Evolutionary conservation across 805 yeast species (phyloP).

Genomic region (Schizosaccharomyces octosporus): DNA sequence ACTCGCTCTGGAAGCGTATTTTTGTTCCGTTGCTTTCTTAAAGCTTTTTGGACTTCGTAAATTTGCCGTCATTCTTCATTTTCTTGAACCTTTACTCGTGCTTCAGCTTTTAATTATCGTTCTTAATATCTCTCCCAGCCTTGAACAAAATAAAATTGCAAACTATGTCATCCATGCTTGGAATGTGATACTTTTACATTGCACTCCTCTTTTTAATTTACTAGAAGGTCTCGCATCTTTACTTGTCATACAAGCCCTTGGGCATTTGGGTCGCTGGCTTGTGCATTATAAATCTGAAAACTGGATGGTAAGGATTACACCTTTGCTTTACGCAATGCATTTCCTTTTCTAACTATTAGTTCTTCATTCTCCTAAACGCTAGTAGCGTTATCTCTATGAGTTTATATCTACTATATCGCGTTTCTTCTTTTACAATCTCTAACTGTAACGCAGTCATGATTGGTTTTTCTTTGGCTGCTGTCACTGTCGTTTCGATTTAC

Average conservation of each 20-base stretch:
- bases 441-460: conserved; percentile 59
- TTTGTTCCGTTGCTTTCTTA: conserved; percentile 41
- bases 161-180: conserved; percentile 28
- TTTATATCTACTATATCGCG: conserved; percentile 54
- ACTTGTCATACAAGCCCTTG: conserved; percentile 74
- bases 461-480: conserved; percentile 62
- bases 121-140: conserved; percentile 8
- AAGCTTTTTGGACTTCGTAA: conserved; percentile 26
- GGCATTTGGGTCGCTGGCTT: conserved; percentile 56
- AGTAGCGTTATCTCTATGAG: conserved; percentile 57
- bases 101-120: conserved; percentile 54
- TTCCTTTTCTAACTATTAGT: conserved; percentile 9
- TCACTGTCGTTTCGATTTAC: conserved; percentile 47
- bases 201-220: conserved; percentile 73
- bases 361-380: conserved; percentile 42
- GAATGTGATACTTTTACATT: conserved; percentile 44
- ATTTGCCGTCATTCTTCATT: conserved; percentile 26
- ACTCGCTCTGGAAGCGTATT: conserved; percentile 41
- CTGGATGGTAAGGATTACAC: conserved; percentile 24
- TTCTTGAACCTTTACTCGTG: conserved; percentile 56
- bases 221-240: conserved; percentile 85
- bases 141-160: conserved; percentile 2
- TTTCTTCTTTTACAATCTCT: conserved; percentile 46
- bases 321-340: not conserved
- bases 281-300: conserved; percentile 25